Conservation (phyloP, 371 early-diverging fungal species). For the Cokeromyces recurvatus region DNA sequence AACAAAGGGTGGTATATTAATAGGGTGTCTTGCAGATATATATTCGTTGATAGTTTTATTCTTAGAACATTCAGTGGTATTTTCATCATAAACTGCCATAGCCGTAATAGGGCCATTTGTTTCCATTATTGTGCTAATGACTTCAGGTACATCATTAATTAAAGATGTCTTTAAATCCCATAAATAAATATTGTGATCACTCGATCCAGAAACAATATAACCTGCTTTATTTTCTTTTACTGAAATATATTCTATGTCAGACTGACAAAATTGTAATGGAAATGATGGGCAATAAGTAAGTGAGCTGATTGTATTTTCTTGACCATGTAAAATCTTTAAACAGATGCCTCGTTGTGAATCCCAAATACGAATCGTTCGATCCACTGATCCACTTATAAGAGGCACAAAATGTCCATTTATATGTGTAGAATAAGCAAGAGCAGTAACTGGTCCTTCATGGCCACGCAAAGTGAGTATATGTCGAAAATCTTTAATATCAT, state of each 20-base stretch:
- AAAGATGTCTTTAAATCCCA: constrained; percentile 17
- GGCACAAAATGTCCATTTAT: neutral
- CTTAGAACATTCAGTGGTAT: neutral
- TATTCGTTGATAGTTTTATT: neutral
- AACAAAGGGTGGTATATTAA: constrained; percentile 14
- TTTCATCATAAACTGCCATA: constrained; percentile 13
- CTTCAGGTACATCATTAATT: constrained; percentile 2
- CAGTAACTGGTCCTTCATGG: constrained; percentile 17
- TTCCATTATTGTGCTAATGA: constrained; percentile 14
- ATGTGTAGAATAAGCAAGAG: constrained; percentile 2
- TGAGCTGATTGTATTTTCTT: constrained; percentile 17
- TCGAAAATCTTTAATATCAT: constrained; percentile 1
- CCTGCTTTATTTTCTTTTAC: constrained; percentile 9
- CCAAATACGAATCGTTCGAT: constrained; percentile 76
- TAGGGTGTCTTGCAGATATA: constrained; percentile 4
- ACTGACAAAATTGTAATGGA: neutral
- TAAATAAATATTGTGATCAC: constrained; percentile 16
- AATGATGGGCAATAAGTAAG: neutral
- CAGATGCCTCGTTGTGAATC: constrained; percentile 37
- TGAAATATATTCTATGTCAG: neutral
- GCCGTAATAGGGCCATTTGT: constrained; percentile 17
- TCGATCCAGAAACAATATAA: constrained; percentile 17
- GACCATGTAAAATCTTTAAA: constrained; percentile 30
- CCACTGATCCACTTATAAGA: constrained; percentile 65
- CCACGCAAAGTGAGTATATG: neutral